Evolutionary conservation across 2,329 filamentous ascomycete species (phyloP).

Genomic region (Fusarium phyllophilum): DNA sequence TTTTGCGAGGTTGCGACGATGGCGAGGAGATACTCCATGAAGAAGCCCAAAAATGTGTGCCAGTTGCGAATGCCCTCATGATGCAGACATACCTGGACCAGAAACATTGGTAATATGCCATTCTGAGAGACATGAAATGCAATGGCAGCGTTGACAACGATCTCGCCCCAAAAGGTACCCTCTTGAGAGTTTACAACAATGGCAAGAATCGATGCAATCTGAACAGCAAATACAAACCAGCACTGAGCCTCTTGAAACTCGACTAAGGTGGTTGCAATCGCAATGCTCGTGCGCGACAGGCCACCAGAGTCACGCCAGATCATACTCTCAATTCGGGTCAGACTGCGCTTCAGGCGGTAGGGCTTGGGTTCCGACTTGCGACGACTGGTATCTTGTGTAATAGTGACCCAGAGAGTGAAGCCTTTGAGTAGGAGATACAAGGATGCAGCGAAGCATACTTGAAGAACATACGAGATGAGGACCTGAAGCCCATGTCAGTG

Average conservation of each 20-base stretch:
- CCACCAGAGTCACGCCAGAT: slow-evolving; percentile 52
- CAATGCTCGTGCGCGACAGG: slow-evolving; percentile 51
- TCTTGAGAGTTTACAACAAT: slow-evolving; percentile 55
- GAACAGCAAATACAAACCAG: slow-evolving; percentile 54
- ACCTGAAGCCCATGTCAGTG: slow-evolving; percentile 43
- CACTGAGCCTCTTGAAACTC: slow-evolving; percentile 54
- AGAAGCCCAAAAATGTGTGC: slow-evolving; percentile 54
- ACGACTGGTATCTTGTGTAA: slow-evolving; percentile 43
- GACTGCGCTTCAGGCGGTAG: slow-evolving; percentile 43
- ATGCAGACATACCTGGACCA: slow-evolving; percentile 52
- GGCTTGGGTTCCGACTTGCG: slow-evolving; percentile 32
- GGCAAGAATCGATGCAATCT: slow-evolving; percentile 54
- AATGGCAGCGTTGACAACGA: slow-evolving; percentile 51
- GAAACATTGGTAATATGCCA: slow-evolving; percentile 52
- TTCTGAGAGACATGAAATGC: slow-evolving; percentile 53
- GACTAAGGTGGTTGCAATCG: slow-evolving; percentile 53
- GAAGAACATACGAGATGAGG: slow-evolving; percentile 52
- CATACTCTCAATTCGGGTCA: slow-evolving; percentile 51
- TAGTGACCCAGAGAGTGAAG: slow-evolving; percentile 50
- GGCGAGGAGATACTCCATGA: slow-evolving; percentile 51
- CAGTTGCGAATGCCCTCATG: slow-evolving; percentile 54
- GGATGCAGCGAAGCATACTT: slow-evolving; percentile 50
- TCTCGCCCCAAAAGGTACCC: slow-evolving; percentile 53
- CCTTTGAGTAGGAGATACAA: slow-evolving; percentile 50
- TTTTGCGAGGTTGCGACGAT: slow-evolving; percentile 52